Evolutionary conservation across 2,329 filamentous ascomycete species (phyloP).

Genomic region (Fusarium incarnatum): DNA sequence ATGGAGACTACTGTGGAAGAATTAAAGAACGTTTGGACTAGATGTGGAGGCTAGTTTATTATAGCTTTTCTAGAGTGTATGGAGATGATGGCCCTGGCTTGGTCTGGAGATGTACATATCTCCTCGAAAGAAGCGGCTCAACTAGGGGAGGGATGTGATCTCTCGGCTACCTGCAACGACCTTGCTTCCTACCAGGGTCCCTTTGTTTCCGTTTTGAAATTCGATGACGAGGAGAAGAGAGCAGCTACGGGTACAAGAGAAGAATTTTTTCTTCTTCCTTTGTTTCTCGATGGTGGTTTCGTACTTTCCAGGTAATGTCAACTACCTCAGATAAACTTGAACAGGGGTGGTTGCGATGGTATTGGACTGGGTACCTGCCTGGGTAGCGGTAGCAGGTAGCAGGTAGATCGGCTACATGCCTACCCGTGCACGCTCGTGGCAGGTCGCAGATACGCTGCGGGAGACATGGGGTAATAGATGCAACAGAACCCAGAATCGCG

Average conservation of each 20-base stretch:
- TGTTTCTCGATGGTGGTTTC: conserved; percentile 1
- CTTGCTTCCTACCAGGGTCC: neutral
- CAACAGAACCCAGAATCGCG: conserved; percentile 14
- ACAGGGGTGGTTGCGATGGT: conserved; percentile 14
- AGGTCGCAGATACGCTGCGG: conserved; percentile 29
- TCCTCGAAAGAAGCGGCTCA: conserved; percentile 7
- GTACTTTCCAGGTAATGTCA: neutral
- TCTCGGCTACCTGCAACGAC: conserved; percentile 2
- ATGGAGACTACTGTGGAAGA: conserved; percentile 2
- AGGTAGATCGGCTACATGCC: conserved; percentile 26
- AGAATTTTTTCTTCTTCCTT: neutral
- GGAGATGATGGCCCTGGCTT: conserved; percentile 6
- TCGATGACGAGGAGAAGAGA: conserved; percentile 2
- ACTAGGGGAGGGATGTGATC: neutral
- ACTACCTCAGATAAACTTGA: conserved; percentile 14
- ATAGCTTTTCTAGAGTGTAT: conserved; percentile 13
- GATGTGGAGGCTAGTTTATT: conserved; percentile 19
- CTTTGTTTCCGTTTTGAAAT: neutral
- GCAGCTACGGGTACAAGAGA: neutral
- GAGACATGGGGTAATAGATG: conserved; percentile 4
- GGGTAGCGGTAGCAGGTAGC: conserved; percentile 3
- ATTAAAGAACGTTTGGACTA: conserved; percentile 13
- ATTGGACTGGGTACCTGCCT: conserved; percentile 1
- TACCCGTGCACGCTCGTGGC: conserved; percentile 11
- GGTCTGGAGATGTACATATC: neutral